These are phyloP conservation scores for Ogataea nakhonphanomensis DNA, from an alignment of 805 yeast species.

Conservation along the genomic window DNA sequence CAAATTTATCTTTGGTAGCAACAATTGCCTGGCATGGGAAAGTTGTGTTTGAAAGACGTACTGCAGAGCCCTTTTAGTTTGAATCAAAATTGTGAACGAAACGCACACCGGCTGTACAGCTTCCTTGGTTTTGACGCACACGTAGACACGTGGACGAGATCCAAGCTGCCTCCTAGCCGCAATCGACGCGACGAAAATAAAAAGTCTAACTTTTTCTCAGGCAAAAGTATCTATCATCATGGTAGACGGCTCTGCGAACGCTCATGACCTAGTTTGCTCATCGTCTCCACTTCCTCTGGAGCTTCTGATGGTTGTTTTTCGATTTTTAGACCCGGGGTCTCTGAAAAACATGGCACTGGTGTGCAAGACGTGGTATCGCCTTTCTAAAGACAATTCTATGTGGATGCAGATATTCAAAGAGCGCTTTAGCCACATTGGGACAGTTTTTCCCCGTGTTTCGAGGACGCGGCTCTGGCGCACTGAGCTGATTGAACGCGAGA, in stretches of 20 bases:
- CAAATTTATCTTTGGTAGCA: too few species aligned
- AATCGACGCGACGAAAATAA: too few species aligned
- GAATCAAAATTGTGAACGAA: too few species aligned
- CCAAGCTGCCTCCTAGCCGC: too few species aligned
- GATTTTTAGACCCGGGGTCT: slow-evolving; percentile 44
- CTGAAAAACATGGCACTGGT: slow-evolving; percentile 41
- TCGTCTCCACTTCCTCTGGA: slow-evolving; percentile 37
- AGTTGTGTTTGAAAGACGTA: too few species aligned
- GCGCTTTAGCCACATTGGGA: slow-evolving; percentile 35
- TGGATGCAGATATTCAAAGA: slow-evolving; percentile 46
- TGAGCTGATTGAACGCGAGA: slow-evolving; percentile 43
- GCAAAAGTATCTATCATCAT: neutral
- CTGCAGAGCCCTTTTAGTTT: too few species aligned
- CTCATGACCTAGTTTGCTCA: neutral
- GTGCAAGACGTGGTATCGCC: slow-evolving; percentile 45
- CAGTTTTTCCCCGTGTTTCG: slow-evolving; percentile 41
- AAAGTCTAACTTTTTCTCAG: too few species aligned
- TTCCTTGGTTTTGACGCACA: too few species aligned
- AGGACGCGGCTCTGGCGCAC: slow-evolving; percentile 43
- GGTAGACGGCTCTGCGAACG: neutral
- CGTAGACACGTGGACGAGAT: too few species aligned
- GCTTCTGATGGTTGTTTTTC: slow-evolving; percentile 42
- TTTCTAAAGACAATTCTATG: slow-evolving; percentile 42
- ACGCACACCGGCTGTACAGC: too few species aligned
- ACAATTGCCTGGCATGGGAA: too few species aligned